Percentiles rank a stretch among this genome's conserved stretches.
Evolutionary conservation across 805 yeast genomes (phyloP).

Genomic region (Nakazawaea anatomiae): DNA sequence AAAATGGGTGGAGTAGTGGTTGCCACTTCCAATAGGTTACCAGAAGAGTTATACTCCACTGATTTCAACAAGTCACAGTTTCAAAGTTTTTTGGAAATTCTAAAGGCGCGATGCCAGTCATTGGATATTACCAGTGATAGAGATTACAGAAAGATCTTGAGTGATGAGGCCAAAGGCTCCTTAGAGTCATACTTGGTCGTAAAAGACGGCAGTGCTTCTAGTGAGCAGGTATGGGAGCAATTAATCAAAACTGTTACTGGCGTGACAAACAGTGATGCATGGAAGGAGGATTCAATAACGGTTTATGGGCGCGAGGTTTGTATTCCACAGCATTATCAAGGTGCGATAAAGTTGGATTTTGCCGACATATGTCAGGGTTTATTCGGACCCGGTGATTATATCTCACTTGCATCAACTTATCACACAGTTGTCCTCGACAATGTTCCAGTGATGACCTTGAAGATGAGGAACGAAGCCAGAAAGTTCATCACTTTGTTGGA

Average conservation of each 20-base stretch:
- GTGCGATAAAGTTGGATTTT: constrained; percentile 45
- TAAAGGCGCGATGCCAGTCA: constrained; percentile 53
- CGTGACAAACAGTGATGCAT: constrained; percentile 6
- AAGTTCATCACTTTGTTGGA: constrained; percentile 62
- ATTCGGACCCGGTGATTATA: constrained; percentile 64
- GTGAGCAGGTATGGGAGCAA: constrained; percentile 28
- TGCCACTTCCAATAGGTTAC: constrained; percentile 68
- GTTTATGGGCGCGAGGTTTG: constrained; percentile 52
- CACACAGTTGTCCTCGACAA: constrained; percentile 52
- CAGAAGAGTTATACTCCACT: constrained; percentile 65
- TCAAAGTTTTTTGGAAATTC: constrained; percentile 47
- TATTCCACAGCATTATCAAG: constrained; percentile 37
- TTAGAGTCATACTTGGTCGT: constrained; percentile 27
- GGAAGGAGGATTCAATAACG: constrained; percentile 23
- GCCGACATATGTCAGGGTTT: constrained; percentile 48
- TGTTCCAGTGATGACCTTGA: constrained; percentile 53
- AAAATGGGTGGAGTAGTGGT: constrained; percentile 70
- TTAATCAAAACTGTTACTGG: constrained; percentile 20
- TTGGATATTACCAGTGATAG: constrained; percentile 54
- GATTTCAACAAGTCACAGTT: constrained; percentile 57
- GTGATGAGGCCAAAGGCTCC: constrained; percentile 16
- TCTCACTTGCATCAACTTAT: constrained; percentile 56
- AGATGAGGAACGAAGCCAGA: constrained; percentile 62
- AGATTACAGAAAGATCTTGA: constrained; percentile 46
- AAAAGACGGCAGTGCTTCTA: constrained; percentile 18